A percentile compares a stretch with the other conserved stretches of the same genome.
Evolutionary conservation across 2,329 filamentous ascomycete species (phyloP).

Genomic region (Cordyceps militaris): DNA sequence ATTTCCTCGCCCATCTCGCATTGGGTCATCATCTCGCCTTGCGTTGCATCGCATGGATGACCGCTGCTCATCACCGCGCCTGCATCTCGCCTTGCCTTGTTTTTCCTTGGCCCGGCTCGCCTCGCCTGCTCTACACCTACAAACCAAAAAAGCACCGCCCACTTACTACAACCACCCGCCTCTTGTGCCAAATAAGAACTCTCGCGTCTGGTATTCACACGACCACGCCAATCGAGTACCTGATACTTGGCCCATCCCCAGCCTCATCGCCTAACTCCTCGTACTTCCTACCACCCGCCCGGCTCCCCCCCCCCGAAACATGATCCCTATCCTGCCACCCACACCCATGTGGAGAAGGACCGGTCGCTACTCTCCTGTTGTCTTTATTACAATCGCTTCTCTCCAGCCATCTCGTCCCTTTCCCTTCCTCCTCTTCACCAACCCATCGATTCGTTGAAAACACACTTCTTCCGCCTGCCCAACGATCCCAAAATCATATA

Average conservation of each 20-base stretch:
- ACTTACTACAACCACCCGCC: slow-evolving; percentile 5
- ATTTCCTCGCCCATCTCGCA: neutral
- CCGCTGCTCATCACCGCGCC: neutral
- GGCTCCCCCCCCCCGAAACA: neutral
- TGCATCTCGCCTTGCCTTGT: neutral
- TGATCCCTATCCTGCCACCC: slow-evolving; percentile 7
- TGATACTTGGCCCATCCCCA: neutral
- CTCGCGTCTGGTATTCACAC: neutral
- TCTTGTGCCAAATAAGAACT: neutral
- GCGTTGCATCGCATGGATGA: neutral
- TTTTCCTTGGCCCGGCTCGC: neutral
- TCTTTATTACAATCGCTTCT: slow-evolving; percentile 10
- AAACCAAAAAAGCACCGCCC: neutral
- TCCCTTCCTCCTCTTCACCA: neutral
- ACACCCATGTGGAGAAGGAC: slow-evolving; percentile 12
- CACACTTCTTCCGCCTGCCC: slow-evolving; percentile 4
- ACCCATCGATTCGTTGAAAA: neutral
- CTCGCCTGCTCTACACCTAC: neutral
- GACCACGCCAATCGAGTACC: neutral
- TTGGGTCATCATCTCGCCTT: neutral
- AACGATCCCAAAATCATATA: slow-evolving; percentile 10
- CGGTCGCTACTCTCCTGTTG: slow-evolving; percentile 5
- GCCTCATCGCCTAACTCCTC: neutral
- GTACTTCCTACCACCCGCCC: neutral
- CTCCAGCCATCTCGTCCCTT: neutral